A percentile compares a stretch with the other conserved stretches of the same genome.
Evolutionary conservation across 441 rosid genomes (phyloP).

Genomic region (Erodium trifolium): DNA sequence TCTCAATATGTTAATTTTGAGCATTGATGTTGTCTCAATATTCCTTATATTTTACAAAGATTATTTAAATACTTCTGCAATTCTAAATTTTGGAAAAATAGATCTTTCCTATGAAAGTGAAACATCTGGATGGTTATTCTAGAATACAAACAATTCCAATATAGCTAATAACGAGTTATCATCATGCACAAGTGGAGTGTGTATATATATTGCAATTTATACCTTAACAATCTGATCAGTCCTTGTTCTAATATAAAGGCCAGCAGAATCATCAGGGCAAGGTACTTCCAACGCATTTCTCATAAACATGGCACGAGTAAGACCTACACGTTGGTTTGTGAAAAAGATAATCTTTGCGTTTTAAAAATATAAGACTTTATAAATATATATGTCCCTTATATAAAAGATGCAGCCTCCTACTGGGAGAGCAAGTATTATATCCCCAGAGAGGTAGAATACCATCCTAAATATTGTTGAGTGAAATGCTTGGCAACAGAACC

Average conservation of each 20-base stretch:
- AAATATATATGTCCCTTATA: background rate
- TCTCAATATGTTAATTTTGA: background rate
- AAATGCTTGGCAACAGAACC: background rate
- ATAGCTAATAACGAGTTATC: background rate
- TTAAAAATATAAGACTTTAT: background rate
- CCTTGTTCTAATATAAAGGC: constrained; percentile 84
- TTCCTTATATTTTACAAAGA: background rate
- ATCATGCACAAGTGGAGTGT: background rate
- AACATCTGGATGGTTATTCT: background rate
- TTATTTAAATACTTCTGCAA: background rate
- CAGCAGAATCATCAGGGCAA: constrained; percentile 76
- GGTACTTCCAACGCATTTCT: constrained; percentile 63
- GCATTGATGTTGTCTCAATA: background rate
- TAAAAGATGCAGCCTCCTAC: background rate
- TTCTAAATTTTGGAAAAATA: background rate
- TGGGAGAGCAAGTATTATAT: background rate
- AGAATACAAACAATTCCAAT: background rate
- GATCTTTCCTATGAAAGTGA: background rate
- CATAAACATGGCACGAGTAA: constrained; percentile 80
- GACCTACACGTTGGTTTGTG: constrained; percentile 51
- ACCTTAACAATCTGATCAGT: constrained; percentile 74
- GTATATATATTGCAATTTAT: constrained; percentile 18
- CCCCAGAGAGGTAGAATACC: background rate
- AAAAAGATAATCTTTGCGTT: constrained; percentile 8
- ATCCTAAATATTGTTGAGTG: background rate